Base-by-base conservation (phyloP, 495 filamentous ascomycete genomes). In the Penicillium lagena region DNA sequence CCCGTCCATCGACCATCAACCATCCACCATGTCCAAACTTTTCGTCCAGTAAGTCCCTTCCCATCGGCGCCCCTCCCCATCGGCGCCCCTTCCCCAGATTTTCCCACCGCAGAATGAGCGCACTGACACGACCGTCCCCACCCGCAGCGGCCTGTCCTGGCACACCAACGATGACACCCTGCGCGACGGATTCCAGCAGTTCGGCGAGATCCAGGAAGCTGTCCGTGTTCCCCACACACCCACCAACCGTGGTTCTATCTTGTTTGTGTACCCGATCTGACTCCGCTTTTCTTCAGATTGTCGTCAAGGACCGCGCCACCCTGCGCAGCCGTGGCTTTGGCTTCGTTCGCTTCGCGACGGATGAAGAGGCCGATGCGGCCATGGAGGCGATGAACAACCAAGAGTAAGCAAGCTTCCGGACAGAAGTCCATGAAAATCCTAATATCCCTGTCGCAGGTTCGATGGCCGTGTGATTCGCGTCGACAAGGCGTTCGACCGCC, bases 221-320 rank as follows among this genome's bases (percentile, higher is more conserved):
- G 91, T 97, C 75, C 63, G 87, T 80, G 28, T 35, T 35, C 42
- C 32, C 37, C 33, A 13, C 36, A 38, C 33, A 33, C 22, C 17
- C n/a, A 15, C 41, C 50, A 14, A 15, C 11, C 35, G 11, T 34
- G 32, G n/a, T 34, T 34, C n/a, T 34, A 10, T 12, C 5, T 34
- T 12, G 32, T 22, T 22, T 22, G 22, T 22, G 22, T 22, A 22
- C 22, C 32, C 10, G n/a, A 11, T 34, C 42, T 55, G 43, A 35
- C 35, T 13, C 41, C 12, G 49, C 46, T 59, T 59, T 40, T 1
- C 9, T 14, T 22, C 49, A 98, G 93, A 84, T 95, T 50, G 91
- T 99, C 45, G 89, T 97, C 55, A 97, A 95, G 73, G 93, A 99
- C 63, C 90, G 89, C 52, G 90, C 96, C 59, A 96, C 93, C 50